A percentile compares a stretch with the other conserved stretches of the same genome.
Evolutionary conservation across 495 filamentous ascomycete genomes (phyloP).

Genomic region (Aspergillus biplanus): DNA sequence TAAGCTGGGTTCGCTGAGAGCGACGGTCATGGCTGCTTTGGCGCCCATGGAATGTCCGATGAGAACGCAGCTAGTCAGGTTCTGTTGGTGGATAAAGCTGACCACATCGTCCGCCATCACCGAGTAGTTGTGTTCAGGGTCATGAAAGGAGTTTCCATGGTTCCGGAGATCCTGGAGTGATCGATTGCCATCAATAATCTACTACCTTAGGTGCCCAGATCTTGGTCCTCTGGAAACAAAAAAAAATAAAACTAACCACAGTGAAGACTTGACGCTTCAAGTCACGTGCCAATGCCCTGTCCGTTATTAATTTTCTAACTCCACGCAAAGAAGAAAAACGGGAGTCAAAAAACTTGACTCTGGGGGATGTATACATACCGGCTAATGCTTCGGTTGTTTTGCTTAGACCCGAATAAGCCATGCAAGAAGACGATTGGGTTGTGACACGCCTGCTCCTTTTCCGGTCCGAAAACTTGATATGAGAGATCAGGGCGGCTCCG

Average conservation of each 20-base stretch:
- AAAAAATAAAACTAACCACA: conserved; percentile 58
- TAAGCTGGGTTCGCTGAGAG: conserved; percentile 66
- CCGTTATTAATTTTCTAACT: not conserved
- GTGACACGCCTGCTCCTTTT: conserved; percentile 36
- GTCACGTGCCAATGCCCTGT: conserved; percentile 79
- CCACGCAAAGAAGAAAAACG: no score
- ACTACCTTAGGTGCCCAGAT: no score
- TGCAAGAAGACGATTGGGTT: conserved; percentile 88
- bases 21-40: conserved; percentile 90
- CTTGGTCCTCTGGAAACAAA: no score
- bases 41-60: conserved; percentile 99
- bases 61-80: conserved; percentile 68
- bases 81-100: conserved; percentile 76
- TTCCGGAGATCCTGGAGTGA: conserved; percentile 80
- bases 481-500: conserved; percentile 37
- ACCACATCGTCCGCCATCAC: conserved; percentile 87
- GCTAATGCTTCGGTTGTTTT: conserved; percentile 94
- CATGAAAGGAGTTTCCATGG: conserved; percentile 88
- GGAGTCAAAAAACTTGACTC: no score
- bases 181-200: conserved; percentile 4
- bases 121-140: conserved; percentile 75
- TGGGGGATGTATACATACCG: conserved; percentile 64
- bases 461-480: conserved; percentile 48
- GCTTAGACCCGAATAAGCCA: conserved; percentile 93
- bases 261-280: conserved; percentile 81